These are phyloP conservation scores for Tarenaya hassleriana DNA, from an alignment of 345 rosid species.

Conservation along the genomic window DNA sequence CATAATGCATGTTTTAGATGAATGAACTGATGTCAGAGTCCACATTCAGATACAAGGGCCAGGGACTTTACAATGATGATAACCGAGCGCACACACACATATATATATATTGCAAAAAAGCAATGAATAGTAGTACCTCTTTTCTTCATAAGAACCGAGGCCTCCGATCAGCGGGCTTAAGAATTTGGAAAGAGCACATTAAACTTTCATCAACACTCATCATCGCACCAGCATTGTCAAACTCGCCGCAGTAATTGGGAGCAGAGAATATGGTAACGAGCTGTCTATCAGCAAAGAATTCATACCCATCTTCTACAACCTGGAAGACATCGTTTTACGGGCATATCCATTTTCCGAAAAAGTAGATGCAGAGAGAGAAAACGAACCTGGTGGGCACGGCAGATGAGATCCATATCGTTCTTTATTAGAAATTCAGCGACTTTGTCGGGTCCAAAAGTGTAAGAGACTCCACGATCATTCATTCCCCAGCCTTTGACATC, in stretches of 20 bases:
- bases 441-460: constrained; percentile 45
- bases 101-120: too few relatives aligned
- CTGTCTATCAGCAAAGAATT: constrained; percentile 79
- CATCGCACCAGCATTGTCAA: too few relatives aligned
- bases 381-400: constrained; percentile 87
- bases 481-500: constrained; percentile 51
- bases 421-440: constrained; percentile 60
- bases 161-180: constrained; percentile 64
- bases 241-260: too few relatives aligned
- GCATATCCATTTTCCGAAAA: constrained; percentile 2
- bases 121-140: too few relatives aligned
- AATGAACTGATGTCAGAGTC: too few relatives aligned
- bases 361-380: constrained; percentile 12
- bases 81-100: constrained; percentile 2
- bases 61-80: background rate
- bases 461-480: constrained; percentile 56
- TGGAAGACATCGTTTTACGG: constrained; percentile 26
- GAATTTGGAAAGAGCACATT: too few relatives aligned
- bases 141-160: constrained; percentile 27
- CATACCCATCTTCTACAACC: constrained; percentile 97
- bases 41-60: too few relatives aligned
- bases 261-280: constrained; percentile 88
- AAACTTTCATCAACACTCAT: too few relatives aligned
- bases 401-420: too few relatives aligned
- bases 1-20: too few relatives aligned